Percentiles rank a stretch among this genome's conserved stretches.
These are phyloP conservation scores for Zymoseptoria ardabiliae DNA, from an alignment of 2,329 filamentous ascomycete genomes.

Conservation along the genomic window DNA sequence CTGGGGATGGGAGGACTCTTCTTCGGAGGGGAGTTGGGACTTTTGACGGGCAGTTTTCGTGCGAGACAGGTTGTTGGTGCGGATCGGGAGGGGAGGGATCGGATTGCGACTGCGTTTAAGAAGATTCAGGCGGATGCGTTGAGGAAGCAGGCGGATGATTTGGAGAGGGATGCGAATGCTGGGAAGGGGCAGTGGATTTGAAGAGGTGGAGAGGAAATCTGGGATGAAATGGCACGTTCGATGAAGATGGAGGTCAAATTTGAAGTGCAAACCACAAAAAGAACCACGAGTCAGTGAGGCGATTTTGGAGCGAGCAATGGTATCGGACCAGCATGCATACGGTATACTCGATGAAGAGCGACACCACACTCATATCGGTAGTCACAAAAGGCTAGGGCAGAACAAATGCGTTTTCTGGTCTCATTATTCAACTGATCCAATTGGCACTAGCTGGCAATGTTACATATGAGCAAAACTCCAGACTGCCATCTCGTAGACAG, in stretches of 20 bases:
- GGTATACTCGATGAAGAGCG: not conserved
- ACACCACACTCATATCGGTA: not conserved
- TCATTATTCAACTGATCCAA: not conserved
- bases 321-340: not conserved
- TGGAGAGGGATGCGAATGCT: constrained; percentile 39
- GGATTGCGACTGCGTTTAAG: constrained; percentile 58
- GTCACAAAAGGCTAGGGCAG: not conserved
- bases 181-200: not conserved
- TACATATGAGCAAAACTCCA: not conserved
- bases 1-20: constrained; percentile 56
- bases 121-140: constrained; percentile 58
- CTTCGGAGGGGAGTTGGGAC: constrained; percentile 56
- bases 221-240: not conserved
- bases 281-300: not conserved
- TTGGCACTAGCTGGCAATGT: not conserved
- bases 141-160: constrained; percentile 48
- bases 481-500: not conserved
- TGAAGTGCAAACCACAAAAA: not conserved
- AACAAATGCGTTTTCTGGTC: not conserved
- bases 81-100: constrained; percentile 47
- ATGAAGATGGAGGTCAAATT: not conserved
- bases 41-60: constrained; percentile 50
- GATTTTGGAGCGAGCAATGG: not conserved
- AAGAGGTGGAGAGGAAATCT: not conserved
- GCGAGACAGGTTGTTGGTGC: constrained; percentile 46